These are phyloP conservation scores for Coemansia sp. DNA, from an alignment of 192 early-diverging fungal genomes.

Conservation along the genomic window DNA sequence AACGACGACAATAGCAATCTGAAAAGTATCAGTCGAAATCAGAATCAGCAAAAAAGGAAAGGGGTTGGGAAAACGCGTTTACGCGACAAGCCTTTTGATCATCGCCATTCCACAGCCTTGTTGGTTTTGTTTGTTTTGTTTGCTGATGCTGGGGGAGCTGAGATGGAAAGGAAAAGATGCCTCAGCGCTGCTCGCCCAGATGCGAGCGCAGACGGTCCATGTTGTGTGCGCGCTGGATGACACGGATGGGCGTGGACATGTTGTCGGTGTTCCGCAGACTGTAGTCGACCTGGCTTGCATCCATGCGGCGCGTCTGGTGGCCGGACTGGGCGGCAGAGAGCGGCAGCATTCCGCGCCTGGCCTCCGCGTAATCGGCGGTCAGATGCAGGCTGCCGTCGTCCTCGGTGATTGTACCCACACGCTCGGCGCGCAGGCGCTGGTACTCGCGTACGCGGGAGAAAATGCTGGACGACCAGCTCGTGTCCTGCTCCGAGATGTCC, in stretches of 20 bases:
- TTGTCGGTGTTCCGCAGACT: slow-evolving; percentile 11
- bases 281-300: slow-evolving; percentile 16
- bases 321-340: not conserved
- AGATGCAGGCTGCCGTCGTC: slow-evolving; percentile 52
- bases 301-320: slow-evolving; percentile 14
- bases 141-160: not conserved
- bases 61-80: not conserved
- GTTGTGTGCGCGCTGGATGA: slow-evolving; percentile 44
- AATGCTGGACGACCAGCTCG: slow-evolving; percentile 35
- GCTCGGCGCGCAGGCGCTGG: slow-evolving; percentile 43
- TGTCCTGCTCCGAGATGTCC: slow-evolving; percentile 52
- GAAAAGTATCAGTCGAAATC: not conserved
- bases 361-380: slow-evolving; percentile 26
- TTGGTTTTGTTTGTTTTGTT: too few species aligned
- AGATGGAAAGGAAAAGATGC: not conserved
- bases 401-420: slow-evolving; percentile 41
- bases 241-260: slow-evolving; percentile 34
- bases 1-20: slow-evolving; percentile 6
- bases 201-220: slow-evolving; percentile 25
- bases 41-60: slow-evolving; percentile 5
- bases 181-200: not conserved
- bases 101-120: not conserved
- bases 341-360: slow-evolving; percentile 3
- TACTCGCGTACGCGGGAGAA: slow-evolving; percentile 44
- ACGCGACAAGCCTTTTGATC: slow-evolving; percentile 10